Percentiles rank a stretch among this genome's conserved stretches.
Conservation (phyloP, 1,284 basidiomycete species). For the Ceratobasidium sp. region DNA sequence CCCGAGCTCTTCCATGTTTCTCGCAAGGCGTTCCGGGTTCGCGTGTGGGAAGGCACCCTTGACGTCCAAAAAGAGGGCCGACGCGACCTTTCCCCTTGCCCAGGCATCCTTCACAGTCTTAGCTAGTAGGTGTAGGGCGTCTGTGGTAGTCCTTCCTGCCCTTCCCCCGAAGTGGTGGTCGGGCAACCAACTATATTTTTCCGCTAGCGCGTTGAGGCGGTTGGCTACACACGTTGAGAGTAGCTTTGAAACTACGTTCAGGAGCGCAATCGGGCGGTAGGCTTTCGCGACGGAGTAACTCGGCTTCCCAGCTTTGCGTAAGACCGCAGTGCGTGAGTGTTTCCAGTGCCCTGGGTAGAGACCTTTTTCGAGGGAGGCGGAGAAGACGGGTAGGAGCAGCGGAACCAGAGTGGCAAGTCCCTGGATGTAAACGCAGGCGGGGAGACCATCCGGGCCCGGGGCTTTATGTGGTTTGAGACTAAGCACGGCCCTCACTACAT, state of each 20-base stretch:
- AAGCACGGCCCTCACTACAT: conserved; percentile 23
- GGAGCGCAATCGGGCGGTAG: conserved; percentile 48
- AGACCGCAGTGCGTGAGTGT: conserved; percentile 15
- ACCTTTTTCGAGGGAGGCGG: not conserved
- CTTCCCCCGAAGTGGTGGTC: conserved; percentile 44
- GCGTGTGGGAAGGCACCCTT: conserved; percentile 56
- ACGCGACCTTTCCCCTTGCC: conserved; percentile 33
- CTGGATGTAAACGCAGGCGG: conserved; percentile 57
- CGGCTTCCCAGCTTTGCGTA: conserved; percentile 46
- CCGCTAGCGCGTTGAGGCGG: conserved; percentile 38
- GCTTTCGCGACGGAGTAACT: conserved; percentile 46
- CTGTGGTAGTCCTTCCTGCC: conserved; percentile 37
- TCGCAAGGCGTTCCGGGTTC: conserved; percentile 52
- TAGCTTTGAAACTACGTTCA: conserved; percentile 32
- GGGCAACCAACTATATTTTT: conserved; percentile 34
- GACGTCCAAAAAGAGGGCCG: conserved; percentile 46
- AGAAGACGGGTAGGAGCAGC: conserved; percentile 50
- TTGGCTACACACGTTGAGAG: conserved; percentile 25
- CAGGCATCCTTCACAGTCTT: conserved; percentile 45
- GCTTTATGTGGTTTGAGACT: conserved; percentile 55
- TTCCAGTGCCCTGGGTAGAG: conserved; percentile 32
- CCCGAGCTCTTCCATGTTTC: conserved; percentile 53
- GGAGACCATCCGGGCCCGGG: conserved; percentile 56
- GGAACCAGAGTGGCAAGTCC: conserved; percentile 53
- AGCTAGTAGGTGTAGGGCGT: conserved; percentile 35